A percentile compares a stretch with the other conserved stretches of the same genome.
phyloP scores from a whole-genome alignment of 1,284 basidiomycete genomes.

The Limonomyces culmigenus region DNA sequence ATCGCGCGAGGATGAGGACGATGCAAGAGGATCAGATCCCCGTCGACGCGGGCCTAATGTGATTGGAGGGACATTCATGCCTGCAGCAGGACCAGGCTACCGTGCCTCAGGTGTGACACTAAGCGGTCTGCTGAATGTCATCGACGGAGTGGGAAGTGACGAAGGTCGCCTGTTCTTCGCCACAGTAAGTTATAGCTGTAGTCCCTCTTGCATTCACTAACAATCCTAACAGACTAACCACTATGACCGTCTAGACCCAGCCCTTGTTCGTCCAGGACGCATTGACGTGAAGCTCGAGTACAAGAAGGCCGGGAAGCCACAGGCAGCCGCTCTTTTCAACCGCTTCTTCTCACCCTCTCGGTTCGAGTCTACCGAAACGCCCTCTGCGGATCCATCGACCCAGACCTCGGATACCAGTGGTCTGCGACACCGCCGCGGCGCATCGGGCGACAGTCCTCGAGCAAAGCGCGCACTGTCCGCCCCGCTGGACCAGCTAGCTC shows the following conservation, averaged over 20 bases:
- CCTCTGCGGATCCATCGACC: too few relatives aligned
- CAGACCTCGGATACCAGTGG: too few relatives aligned
- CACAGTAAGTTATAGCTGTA: constrained; percentile 17
- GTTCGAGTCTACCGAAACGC: background rate
- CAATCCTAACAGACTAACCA: constrained; percentile 25
- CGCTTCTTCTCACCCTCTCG: constrained; percentile 27
- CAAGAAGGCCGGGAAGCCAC: constrained; percentile 24
- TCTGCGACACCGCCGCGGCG: too few relatives aligned
- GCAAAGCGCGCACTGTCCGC: background rate
- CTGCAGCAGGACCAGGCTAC: constrained; percentile 3
- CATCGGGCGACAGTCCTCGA: too few relatives aligned
- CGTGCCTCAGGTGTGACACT: constrained; percentile 16
- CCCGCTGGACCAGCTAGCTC: constrained; percentile 16
- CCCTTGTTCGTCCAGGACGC: constrained; percentile 31
- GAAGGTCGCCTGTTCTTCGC: constrained; percentile 39
- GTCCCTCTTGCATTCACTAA: background rate
- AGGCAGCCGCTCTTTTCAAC: constrained; percentile 30
- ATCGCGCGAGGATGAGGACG: constrained; percentile 22
- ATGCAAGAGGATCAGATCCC: constrained; percentile 11
- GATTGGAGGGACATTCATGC: constrained; percentile 6
- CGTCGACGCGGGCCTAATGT: too few relatives aligned
- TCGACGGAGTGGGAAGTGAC: constrained; percentile 38
- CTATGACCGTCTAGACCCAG: constrained; percentile 32
- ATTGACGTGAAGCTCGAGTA: constrained; percentile 34
- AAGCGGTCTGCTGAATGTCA: constrained; percentile 32